Percentiles rank a stretch among this genome's conserved stretches.
Conservation (phyloP, 2,329 filamentous ascomycete species). For the Aspergillus sp. region DNA sequence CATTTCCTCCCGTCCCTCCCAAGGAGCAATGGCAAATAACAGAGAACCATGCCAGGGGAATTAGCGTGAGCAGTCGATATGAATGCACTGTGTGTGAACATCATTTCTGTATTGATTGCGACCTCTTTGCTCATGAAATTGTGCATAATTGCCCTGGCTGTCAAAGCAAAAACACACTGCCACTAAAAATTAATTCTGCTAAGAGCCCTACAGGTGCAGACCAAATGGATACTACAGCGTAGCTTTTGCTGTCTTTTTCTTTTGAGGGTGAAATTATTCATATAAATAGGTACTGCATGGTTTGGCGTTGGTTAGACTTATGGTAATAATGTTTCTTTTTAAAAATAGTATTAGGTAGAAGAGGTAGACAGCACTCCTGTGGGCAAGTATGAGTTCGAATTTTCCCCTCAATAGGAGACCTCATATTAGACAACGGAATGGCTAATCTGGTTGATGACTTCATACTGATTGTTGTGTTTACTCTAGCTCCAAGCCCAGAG, state of each 20-base stretch:
- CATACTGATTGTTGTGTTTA: too few species aligned
- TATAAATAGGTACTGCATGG: too few species aligned
- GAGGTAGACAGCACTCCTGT: too few species aligned
- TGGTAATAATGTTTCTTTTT: not conserved
- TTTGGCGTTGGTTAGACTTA: slow-evolving; percentile 7
- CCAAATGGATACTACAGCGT: slow-evolving; percentile 28
- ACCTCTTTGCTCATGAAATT: slow-evolving; percentile 89
- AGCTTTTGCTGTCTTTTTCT: not conserved
- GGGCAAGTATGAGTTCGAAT: too few species aligned
- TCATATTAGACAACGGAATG: too few species aligned
- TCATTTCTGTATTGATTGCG: slow-evolving; percentile 98
- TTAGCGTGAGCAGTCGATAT: slow-evolving; percentile 83
- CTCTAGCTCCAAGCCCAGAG: not conserved
- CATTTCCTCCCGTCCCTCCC: slow-evolving; percentile 58
- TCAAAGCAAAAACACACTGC: slow-evolving; percentile 41
- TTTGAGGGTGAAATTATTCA: not conserved
- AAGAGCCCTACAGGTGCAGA: slow-evolving; percentile 21
- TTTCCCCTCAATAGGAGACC: too few species aligned
- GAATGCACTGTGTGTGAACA: slow-evolving; percentile 80
- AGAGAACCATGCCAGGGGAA: slow-evolving; percentile 51
- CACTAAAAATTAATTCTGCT: slow-evolving; percentile 1
- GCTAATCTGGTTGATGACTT: too few species aligned
- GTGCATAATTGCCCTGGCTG: slow-evolving; percentile 96
- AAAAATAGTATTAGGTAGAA: too few species aligned
- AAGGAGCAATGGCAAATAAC: slow-evolving; percentile 29